phyloP scores from a whole-genome alignment of 768 basidiomycete species.

The Suillus spraguei region DNA sequence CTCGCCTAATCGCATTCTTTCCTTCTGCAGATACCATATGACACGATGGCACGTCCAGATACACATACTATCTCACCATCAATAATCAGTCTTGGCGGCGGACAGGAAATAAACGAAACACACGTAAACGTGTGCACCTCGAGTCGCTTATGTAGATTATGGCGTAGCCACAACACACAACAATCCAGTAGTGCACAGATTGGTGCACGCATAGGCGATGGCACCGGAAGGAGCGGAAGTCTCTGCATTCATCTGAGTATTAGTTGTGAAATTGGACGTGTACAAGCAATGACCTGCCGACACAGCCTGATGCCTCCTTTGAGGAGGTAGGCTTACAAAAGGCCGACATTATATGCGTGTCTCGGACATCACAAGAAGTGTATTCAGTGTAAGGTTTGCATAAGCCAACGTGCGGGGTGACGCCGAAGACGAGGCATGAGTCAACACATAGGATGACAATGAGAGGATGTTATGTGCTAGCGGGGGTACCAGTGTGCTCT shows the following conservation, averaged over 20 bases:
- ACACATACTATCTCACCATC: conserved; percentile 45
- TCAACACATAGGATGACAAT: conserved; percentile 64
- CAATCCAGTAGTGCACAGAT: conserved; percentile 68
- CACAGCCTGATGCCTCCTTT: conserved; percentile 54
- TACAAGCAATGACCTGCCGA: conserved; percentile 51
- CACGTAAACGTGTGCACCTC: conserved; percentile 61
- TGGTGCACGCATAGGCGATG: conserved; percentile 43
- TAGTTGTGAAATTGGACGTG: conserved; percentile 1
- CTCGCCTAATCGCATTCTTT: conserved; percentile 57
- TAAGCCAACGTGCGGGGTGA: conserved; percentile 64
- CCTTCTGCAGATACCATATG: conserved; percentile 58
- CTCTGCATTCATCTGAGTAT: conserved; percentile 38
- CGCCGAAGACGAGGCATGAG: conserved; percentile 64
- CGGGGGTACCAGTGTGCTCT: conserved; percentile 31
- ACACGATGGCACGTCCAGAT: conserved; percentile 55
- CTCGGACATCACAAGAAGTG: conserved; percentile 53
- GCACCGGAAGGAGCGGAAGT: conserved; percentile 49
- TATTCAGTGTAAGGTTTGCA: conserved; percentile 58
- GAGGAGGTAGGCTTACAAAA: conserved; percentile 41
- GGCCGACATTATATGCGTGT: conserved; percentile 45
- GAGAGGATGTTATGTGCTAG: conserved; percentile 53
- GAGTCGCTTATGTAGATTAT: conserved; percentile 66
- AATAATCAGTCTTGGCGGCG: background rate
- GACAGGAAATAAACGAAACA: conserved; percentile 20
- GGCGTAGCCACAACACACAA: conserved; percentile 68